Evolutionary conservation across 169 alveolate species (phyloP), one percentile per base, ranked within the genome.

Genomic region (Babesia ovis): DNA sequence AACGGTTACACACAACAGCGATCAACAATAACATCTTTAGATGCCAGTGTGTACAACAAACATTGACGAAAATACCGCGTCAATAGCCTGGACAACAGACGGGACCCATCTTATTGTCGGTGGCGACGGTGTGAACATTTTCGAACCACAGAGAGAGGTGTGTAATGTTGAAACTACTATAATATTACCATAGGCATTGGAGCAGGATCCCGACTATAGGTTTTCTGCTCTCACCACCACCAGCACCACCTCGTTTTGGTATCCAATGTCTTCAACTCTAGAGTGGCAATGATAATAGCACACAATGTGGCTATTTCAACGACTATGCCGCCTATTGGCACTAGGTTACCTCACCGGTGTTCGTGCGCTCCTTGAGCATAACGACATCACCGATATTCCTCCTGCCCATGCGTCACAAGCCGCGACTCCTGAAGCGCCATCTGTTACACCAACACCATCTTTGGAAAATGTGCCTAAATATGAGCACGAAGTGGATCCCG

Each of bases 1-100:
- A 4, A 8, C 37, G 56, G 11, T 45, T 20, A 37, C 9, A 4
- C 8, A 18, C 2, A n/a, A 45, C 70, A 32, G 12, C 18, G 34
- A 16, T 37, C 16, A 18, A 16, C 12, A 23, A 14, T 22, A n/a
- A 20, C 5, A 12, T 1, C 16, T 48, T 27, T 55, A 60, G 70
- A 60, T 60, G 70, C 70, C 70, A 16, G 56, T 60, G 70, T 60
- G 70, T 42, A 37, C 20, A 12, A 4, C 56, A 11, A 22, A 39
- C 45, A 18, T 14, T n/a, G 56, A 60, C 5, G 70, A n/a, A 39
- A 23, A 54, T 23, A 3, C 37, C 70, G 39, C 25, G 22, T 37
- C 32, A 27, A 45, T 60, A 5, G 70, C 54, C 2, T 60, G 70
- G 70, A 60, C 57, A 0, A 54, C 70, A 35, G 39, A 32, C n/a